These are phyloP conservation scores for Fistulifera solaris DNA, from an alignment of 108 stramenopile genomes.

Conservation along the genomic window DNA sequence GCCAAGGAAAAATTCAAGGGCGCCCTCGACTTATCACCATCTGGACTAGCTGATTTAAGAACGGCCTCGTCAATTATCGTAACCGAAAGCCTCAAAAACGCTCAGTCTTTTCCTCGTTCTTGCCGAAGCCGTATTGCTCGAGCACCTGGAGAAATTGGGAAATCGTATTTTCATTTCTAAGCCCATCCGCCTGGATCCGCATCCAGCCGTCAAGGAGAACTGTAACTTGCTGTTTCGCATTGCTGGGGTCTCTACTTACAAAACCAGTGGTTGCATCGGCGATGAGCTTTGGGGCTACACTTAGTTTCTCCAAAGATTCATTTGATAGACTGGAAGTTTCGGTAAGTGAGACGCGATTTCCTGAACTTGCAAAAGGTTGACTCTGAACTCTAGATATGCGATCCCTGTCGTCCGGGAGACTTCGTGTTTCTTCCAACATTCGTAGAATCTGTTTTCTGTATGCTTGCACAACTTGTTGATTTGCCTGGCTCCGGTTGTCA, in stretches of 20 bases:
- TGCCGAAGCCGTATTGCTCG: constrained; percentile 85
- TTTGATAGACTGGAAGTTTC: constrained; percentile 65
- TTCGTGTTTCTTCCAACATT: constrained; percentile 71
- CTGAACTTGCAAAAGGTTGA: background rate
- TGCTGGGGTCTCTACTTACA: constrained; percentile 61
- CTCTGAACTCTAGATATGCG: constrained; percentile 9
- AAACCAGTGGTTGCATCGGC: constrained; percentile 60
- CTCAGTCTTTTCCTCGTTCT: constrained; percentile 86
- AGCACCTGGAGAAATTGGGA: constrained; percentile 86
- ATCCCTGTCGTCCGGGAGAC: too few species aligned
- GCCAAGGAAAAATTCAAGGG: constrained; percentile 80
- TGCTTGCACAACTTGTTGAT: constrained; percentile 46
- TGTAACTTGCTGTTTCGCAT: constrained; percentile 81
- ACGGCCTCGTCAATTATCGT: constrained; percentile 87
- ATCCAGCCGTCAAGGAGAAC: constrained; percentile 93
- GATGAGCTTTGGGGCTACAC: constrained; percentile 45
- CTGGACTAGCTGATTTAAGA: constrained; percentile 38
- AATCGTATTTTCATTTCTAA: constrained; percentile 79
- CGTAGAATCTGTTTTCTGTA: constrained; percentile 71
- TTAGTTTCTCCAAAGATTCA: constrained; percentile 41
- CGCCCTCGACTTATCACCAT: constrained; percentile 19
- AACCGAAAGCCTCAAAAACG: constrained; percentile 86
- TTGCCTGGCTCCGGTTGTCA: constrained; percentile 63
- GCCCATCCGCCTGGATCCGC: constrained; percentile 77
- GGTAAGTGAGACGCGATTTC: constrained; percentile 14